These are phyloP conservation scores for Thraustochytrium striatum DNA, from an alignment of 352 stramenopile species.

Conservation along the genomic window DNA sequence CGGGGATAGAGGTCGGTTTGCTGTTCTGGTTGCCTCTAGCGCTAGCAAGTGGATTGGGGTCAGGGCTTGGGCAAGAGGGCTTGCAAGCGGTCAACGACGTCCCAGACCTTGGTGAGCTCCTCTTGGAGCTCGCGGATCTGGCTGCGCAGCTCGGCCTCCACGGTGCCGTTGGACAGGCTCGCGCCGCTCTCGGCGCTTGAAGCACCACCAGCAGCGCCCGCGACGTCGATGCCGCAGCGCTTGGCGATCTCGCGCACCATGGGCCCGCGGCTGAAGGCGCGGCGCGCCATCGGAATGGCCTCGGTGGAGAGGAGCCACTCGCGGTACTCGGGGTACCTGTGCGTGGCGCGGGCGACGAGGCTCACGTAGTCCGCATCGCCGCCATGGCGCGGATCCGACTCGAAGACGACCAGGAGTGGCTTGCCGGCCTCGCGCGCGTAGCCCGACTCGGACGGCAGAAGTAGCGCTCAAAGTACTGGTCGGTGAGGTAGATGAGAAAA, in stretches of 20 bases:
- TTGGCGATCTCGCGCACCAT: constrained; percentile 33
- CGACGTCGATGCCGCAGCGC: background rate
- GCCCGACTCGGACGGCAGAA: constrained; percentile 8
- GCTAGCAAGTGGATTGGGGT: too few species aligned
- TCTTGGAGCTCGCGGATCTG: constrained; percentile 14
- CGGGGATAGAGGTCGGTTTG: too few species aligned
- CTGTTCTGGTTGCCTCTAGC: too few species aligned
- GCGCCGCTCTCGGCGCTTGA: too few species aligned
- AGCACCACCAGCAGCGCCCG: too few species aligned
- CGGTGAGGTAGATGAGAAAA: constrained; percentile 20
- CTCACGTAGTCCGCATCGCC: constrained; percentile 19
- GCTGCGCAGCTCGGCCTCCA: constrained; percentile 1
- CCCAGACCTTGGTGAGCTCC: constrained; percentile 30
- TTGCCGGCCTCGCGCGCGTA: background rate
- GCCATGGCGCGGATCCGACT: constrained; percentile 12
- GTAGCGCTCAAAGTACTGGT: constrained; percentile 3
- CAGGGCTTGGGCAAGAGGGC: too few species aligned
- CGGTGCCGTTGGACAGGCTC: background rate
- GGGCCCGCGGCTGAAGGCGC: constrained; percentile 6
- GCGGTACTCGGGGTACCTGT: background rate
- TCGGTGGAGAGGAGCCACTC: constrained; percentile 13
- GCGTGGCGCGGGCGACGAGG: background rate
- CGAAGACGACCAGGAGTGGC: constrained; percentile 18
- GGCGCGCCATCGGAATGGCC: constrained; percentile 18
- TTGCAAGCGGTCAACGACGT: background rate